Evolutionary conservation across 352 stramenopile genomes (phyloP).

Genomic region (Phytophthora melonis): DNA sequence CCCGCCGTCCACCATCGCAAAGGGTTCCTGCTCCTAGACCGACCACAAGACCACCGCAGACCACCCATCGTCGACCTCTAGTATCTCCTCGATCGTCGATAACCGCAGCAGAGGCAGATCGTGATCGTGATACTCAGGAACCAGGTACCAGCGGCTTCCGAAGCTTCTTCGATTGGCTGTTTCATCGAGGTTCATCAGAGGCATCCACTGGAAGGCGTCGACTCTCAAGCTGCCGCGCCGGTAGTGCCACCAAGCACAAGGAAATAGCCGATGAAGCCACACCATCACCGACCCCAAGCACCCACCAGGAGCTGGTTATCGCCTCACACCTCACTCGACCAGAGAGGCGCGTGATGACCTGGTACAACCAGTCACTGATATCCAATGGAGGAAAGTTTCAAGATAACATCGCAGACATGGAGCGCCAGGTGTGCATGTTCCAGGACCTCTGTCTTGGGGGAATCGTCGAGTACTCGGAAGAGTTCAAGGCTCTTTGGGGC

Average conservation of each 20-base stretch:
- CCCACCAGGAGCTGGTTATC: conserved; percentile 21
- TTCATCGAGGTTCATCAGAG: conserved; percentile 5
- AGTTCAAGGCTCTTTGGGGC: conserved; percentile 56
- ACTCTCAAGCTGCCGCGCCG: conserved; percentile 20
- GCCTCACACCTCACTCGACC: conserved; percentile 38
- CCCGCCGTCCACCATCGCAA: not conserved
- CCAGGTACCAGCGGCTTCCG: not conserved
- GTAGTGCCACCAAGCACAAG: not conserved
- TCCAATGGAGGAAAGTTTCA: conserved; percentile 28
- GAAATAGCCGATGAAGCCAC: not conserved
- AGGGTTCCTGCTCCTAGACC: not conserved
- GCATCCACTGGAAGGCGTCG: conserved; percentile 13
- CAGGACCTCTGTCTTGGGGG: conserved; percentile 60
- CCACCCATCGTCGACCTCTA: not conserved
- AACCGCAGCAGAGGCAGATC: not conserved
- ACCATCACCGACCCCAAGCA: not conserved
- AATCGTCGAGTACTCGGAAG: conserved; percentile 41
- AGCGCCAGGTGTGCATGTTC: conserved; percentile 60
- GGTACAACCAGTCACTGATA: conserved; percentile 43
- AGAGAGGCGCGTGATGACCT: conserved; percentile 40
- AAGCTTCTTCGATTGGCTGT: conserved; percentile 29
- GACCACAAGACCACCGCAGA: not conserved
- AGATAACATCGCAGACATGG: conserved; percentile 48
- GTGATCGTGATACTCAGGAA: conserved; percentile 3
- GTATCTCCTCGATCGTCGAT: not conserved